Evolutionary conservation across 2,329 filamentous ascomycete genomes (phyloP).

Genomic region (Fusarium floridanum): DNA sequence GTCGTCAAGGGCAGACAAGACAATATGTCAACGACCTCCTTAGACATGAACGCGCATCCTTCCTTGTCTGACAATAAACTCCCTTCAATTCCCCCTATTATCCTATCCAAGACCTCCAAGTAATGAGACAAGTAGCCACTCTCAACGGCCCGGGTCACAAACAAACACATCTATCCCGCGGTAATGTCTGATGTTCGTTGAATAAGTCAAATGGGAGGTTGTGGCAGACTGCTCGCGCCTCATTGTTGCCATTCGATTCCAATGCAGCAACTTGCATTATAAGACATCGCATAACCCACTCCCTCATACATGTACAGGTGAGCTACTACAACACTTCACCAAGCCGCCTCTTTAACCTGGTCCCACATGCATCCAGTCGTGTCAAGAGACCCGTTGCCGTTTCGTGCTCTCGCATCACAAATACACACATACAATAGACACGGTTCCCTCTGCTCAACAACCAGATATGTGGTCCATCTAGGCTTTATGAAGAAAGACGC

Average conservation of each 20-base stretch:
- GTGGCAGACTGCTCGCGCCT: background rate
- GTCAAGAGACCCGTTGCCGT: slow-evolving; percentile 12
- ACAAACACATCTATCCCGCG: background rate
- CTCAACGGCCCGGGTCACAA: background rate
- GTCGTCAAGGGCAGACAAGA: background rate
- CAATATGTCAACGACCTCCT: background rate
- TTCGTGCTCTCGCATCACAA: slow-evolving; percentile 9
- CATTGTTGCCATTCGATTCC: slow-evolving; percentile 25
- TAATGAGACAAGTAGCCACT: background rate
- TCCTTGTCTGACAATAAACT: background rate
- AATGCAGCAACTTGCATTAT: slow-evolving; percentile 11
- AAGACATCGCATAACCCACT: slow-evolving; percentile 3
- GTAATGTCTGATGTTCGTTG: background rate
- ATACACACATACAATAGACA: slow-evolving; percentile 9
- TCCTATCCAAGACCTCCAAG: background rate
- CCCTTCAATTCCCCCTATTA: background rate
- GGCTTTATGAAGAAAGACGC: slow-evolving; percentile 5
- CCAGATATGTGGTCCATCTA: background rate
- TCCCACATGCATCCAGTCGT: slow-evolving; percentile 5
- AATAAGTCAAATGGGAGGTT: background rate
- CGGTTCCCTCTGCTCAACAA: background rate
- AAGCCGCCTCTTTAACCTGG: background rate
- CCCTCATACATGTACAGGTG: slow-evolving; percentile 16
- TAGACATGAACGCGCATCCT: background rate
- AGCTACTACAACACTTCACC: slow-evolving; percentile 1